Base-by-base conservation (phyloP, 2,329 filamentous ascomycete species). In the Neofusicoccum ribis region DNA sequence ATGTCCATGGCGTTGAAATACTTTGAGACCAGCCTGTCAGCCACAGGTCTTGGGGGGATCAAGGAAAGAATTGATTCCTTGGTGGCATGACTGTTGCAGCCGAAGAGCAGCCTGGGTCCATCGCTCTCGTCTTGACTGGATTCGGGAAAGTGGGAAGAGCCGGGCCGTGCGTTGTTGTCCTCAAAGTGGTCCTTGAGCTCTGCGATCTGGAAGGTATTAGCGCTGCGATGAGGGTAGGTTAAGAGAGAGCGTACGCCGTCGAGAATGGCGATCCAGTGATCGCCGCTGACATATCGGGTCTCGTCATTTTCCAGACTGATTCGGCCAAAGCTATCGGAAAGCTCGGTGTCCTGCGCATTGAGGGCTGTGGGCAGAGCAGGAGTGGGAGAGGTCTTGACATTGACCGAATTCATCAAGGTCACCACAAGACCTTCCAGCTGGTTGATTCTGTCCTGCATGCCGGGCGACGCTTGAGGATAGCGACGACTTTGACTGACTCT, bases 231-330 rank as follows among this genome's bases (percentile, higher is more conserved):
- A 23, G 34, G 5, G 50, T 9, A 50, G 66, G 68, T n/a, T 68
- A 65, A 44, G 68, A 70, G 12, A 72, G 67, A 31, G 70, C 70
- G 64, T 69, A 76, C 72, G 5, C 74, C 73, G 47, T 77, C 75
- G n/a, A 77, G 63, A 36, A 77, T 76, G 31, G 72, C 74, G 15
- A 71, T 71, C 75, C 75, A 77, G 59, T 77, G 75, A 3, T 71
- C 68, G 58, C 73, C 72, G 39, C 70, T 73, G 1, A 52, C 50
- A 2, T 52, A 52, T 52, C 50, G 17, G 8, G 31, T 52, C 34
- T 52, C 50, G 34, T 37, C 15, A 39, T 52, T 52, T 20, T 52
- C 50, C 2, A 52, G 50, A 8, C 50, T 52, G 7, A 37, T 52
- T 7, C 50, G 50, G 8, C 50, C 50, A 20, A 52, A 52, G 50